Base-by-base conservation (phyloP, 2,329 filamentous ascomycete genomes). In the Periconia macrospinosa region DNA sequence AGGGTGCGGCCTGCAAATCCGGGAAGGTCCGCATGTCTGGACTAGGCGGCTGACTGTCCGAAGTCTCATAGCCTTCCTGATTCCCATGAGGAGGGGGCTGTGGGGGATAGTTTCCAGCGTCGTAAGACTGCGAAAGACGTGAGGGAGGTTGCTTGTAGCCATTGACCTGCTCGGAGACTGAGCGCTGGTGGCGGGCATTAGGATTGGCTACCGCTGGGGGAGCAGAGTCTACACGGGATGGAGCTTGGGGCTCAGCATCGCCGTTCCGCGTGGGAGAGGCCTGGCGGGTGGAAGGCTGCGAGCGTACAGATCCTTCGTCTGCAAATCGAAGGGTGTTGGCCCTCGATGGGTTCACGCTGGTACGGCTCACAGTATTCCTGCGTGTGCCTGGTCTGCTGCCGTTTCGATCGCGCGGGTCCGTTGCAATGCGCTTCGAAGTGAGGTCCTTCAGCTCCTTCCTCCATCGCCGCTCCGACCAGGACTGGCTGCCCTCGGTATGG, bases 401-500 rank as follows among this genome's bases (percentile, higher is more conserved):
- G 27, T 45, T 33, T 15, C 78, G 15, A 79, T 66, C 60, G 14
- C 57, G 47, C n/a, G 66, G 61, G 13, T 50, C 55, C 10, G 70
- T 41, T 27, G 84, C 85, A 84, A 96, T 93, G 19, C 91, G 85
- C 50, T 85, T 86, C 5, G 89, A 86, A 0, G 93, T 97, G 43
- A 93, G 79, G 54, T 97, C 92, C 75, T 97, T 97, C 70, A 99
- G 76, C 66, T 88, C 86, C 68, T 87, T 89, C 61, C 92, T 86
- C 94, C 94, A 99, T 60, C 97, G 90, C 20, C 87, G 83, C 75
- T 97, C 94, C 43, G 81, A 86, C 92, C 92, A 97, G 20, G 75
- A 79, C 18, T 83, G 77, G 71, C 89, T 96, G 18, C 89, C 90
- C 2, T 91, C 83, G 2, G 88, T 87, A 58, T 89, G 82, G 56